Base-by-base conservation (phyloP, 2,329 filamentous ascomycete species). In the Ophiocordyceps sinensis region DNA sequence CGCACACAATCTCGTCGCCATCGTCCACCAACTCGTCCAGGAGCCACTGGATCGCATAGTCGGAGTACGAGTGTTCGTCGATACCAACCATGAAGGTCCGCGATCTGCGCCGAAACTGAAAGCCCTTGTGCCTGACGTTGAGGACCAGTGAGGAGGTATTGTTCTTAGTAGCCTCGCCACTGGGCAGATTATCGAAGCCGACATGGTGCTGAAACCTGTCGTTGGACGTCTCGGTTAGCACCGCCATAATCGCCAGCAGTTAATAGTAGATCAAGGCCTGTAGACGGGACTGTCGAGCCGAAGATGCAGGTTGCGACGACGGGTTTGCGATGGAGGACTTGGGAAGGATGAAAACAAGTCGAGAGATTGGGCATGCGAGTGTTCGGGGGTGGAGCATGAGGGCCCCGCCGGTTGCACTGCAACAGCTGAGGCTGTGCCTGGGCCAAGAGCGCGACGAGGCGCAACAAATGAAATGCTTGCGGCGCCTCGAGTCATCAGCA, bases 1-100 rank as follows among this genome's bases (percentile, higher is more conserved):
- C 73, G 60, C 88, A 95, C 9, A 95, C 83, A 43, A 95, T 81
- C 61, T 94, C 86, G 56, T 95, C 88, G 15, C 88, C 87, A 53
- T 94, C 88, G 52, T 94, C 87, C 34, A 94, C 85, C 42, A 94
- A 71, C 62, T 94, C 86, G 52, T 93, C 85, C 32, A 95, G 75
- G 39, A 94, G 71, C 87, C 87, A 95, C 60, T 93, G 85, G 15
- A 95, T 68, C 14, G 88, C 88, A 61, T 89, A 91, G 47, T 94
- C 85, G 7, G 86, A 94, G 60, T 94, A 94, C 44, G 85, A 76
- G 51, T 94, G 87, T 53, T 89, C 84, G 60, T 94, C 88, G 15
- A 88, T 83, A 17, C 88, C 88, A 47, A 88, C 89, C 56, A 95
- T 78, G 53, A 94, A 94, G 9, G 85, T 93, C 41, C 88, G 78